These are phyloP conservation scores for Dioscorea zingiberensis DNA, from an alignment of 106 monocot species.

Conservation along the genomic window DNA sequence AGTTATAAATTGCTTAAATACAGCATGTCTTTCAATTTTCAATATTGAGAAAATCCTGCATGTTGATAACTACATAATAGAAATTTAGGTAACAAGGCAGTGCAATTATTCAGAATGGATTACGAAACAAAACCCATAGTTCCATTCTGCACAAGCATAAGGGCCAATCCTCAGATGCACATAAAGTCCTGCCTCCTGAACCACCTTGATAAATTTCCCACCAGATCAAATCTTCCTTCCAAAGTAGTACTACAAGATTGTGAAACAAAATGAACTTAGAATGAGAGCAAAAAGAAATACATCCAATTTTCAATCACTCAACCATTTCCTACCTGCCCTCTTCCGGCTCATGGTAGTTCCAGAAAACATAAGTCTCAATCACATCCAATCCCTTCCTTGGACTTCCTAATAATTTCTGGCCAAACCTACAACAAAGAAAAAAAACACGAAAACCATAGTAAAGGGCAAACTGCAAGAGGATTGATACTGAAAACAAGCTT, in stretches of 20 bases:
- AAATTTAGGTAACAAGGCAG: background rate
- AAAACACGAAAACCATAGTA: background rate
- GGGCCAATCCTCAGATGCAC: slow-evolving; percentile 35
- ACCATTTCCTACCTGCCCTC: slow-evolving; percentile 18
- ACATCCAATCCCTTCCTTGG: slow-evolving; percentile 68
- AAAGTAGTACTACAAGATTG: slow-evolving; percentile 28
- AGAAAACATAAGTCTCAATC: slow-evolving; percentile 70
- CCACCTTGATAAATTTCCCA: slow-evolving; percentile 30
- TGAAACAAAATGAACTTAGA: background rate
- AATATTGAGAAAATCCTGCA: too few species aligned
- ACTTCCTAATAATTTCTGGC: slow-evolving; percentile 51
- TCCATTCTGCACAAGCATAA: slow-evolving; percentile 47
- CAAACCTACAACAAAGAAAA: slow-evolving; percentile 61
- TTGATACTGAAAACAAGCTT: background rate
- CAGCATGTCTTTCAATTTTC: background rate
- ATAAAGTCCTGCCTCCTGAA: slow-evolving; percentile 30
- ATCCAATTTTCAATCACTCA: too few species aligned
- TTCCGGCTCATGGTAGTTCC: slow-evolving; percentile 57
- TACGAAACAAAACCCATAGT: slow-evolving; percentile 29
- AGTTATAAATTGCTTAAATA: too few species aligned
- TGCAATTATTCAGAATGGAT: background rate
- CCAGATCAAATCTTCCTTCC: slow-evolving; percentile 37
- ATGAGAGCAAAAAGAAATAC: background rate
- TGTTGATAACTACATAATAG: background rate
- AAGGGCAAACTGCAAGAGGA: background rate